Base-by-base conservation (phyloP, 2,329 filamentous ascomycete genomes). In the Xylaria sp. region DNA sequence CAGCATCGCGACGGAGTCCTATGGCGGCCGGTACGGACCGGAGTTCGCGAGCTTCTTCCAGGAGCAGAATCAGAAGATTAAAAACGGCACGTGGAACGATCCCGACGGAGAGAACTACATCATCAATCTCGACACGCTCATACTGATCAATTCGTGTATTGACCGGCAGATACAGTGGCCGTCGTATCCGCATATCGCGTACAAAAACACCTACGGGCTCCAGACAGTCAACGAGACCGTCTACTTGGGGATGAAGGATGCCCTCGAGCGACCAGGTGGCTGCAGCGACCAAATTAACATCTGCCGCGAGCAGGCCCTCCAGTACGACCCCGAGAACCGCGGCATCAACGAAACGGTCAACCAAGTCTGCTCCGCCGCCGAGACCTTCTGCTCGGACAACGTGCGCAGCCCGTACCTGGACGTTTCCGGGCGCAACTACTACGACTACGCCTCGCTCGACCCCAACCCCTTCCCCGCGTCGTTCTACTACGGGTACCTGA, bases 141-240 rank as follows among this genome's bases (percentile, higher is more conserved):
- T 80, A 13, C 76, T 86, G 56, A 79, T 83, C 68, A 85, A 85
- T 63, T 81, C 79, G 21, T 83, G 79, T 71, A 76, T 82, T 53
- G 81, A 85, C 59, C 68, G 74, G 7, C 65, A 67, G 13, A 58
- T 70, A 2, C 76, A 79, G 56, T 74, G 76, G 48, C 72, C 76
- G 6, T 66, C 70, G 2, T 77, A 78, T 56, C 69, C 77, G 6
- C 71, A 74, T 17, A 79, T 74, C 50, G 72, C 74, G 7, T 72
- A 73, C 48, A 77, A 78, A 60, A 81, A 80, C 65, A 57, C 62
- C 4, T 67, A 67, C 40, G 62, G 60, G 4, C 50, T 66, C 3
- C 50, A 66, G 52, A 57, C 58, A 3, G 66, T 67, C 54, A 70
- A 69, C 47, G 63, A 69, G 58, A 60, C 66, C 2, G 51, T 70